phyloP scores from a whole-genome alignment of 139 green algal genomes.

The Tetradesmus obliquus region DNA sequence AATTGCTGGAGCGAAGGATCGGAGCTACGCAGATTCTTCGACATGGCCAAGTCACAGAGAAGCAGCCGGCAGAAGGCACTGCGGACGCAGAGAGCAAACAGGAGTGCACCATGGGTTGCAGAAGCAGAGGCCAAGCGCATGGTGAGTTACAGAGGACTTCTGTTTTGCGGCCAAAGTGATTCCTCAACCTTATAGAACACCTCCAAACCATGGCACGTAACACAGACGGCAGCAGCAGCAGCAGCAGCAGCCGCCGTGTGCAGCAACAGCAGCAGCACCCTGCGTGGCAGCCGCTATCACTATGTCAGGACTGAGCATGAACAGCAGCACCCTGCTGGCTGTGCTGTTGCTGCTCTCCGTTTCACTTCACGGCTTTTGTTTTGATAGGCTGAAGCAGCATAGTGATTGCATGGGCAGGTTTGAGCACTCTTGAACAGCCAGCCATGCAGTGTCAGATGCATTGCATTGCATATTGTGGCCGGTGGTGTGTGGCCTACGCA shows the following conservation, averaged over 20 bases:
- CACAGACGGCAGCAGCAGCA: background rate
- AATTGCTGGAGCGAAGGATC: background rate
- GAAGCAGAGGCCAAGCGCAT: conserved; percentile 35
- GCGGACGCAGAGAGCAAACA: conserved; percentile 11
- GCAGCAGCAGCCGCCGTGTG: background rate
- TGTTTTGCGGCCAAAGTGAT: too few species aligned
- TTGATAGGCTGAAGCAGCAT: too few species aligned
- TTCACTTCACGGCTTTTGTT: background rate
- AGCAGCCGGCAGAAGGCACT: conserved; percentile 27
- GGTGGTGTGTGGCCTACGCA: too few species aligned
- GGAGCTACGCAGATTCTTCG: background rate
- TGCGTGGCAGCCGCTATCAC: background rate
- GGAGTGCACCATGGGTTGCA: conserved; percentile 27
- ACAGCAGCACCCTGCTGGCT: too few species aligned
- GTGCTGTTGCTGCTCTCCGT: too few species aligned
- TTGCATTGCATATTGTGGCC: too few species aligned
- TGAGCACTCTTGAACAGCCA: too few species aligned
- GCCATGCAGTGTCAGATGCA: too few species aligned
- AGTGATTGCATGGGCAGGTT: too few species aligned
- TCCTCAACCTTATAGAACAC: too few species aligned
- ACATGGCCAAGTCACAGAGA: conserved; percentile 25
- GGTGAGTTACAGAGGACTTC: background rate
- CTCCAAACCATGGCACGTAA: background rate
- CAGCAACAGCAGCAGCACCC: background rate
- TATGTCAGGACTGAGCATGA: too few species aligned